Conservation (phyloP, 1,284 basidiomycete species). For the Paramarasmius palmivorus region DNA sequence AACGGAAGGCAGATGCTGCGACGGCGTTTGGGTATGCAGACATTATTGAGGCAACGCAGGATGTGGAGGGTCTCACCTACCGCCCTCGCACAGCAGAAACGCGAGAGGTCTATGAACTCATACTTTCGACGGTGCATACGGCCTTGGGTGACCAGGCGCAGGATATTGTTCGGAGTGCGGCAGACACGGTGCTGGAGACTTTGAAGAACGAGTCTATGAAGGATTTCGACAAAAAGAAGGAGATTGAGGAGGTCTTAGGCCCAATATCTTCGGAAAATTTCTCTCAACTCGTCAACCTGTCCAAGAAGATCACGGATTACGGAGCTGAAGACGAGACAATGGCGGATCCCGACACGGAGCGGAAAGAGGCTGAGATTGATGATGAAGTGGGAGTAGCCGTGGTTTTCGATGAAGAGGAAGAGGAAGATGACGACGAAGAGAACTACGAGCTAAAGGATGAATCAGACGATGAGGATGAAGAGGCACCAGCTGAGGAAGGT, state of each 20-base stretch:
- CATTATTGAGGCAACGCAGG: constrained; percentile 90
- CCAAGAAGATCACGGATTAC: constrained; percentile 98
- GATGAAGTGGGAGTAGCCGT: constrained; percentile 95
- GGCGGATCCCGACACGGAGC: constrained; percentile 74
- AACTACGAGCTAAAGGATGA: constrained; percentile 81
- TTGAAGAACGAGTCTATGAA: constrained; percentile 91
- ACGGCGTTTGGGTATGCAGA: constrained; percentile 79
- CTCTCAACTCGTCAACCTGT: constrained; percentile 82
- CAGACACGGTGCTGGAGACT: constrained; percentile 88
- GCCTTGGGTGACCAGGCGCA: constrained; percentile 93
- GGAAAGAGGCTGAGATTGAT: constrained; percentile 82
- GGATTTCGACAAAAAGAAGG: constrained; percentile 98
- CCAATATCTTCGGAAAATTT: constrained; percentile 77
- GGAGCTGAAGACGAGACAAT: constrained; percentile 82
- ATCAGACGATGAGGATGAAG: constrained; percentile 76
- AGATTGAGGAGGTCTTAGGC: constrained; percentile 81
- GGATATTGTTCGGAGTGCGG: constrained; percentile 93
- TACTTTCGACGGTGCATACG: constrained; percentile 83
- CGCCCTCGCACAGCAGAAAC: constrained; percentile 94
- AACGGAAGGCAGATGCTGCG: constrained; percentile 55
- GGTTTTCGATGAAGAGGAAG: constrained; percentile 94
- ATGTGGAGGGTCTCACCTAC: constrained; percentile 92
- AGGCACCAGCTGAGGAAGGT: constrained; percentile 46
- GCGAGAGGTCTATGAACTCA: constrained; percentile 91
- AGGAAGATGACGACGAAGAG: constrained; percentile 88